Evolutionary conservation across 331 rosid genomes (phyloP).

Genomic region (Spiraea crenata): DNA sequence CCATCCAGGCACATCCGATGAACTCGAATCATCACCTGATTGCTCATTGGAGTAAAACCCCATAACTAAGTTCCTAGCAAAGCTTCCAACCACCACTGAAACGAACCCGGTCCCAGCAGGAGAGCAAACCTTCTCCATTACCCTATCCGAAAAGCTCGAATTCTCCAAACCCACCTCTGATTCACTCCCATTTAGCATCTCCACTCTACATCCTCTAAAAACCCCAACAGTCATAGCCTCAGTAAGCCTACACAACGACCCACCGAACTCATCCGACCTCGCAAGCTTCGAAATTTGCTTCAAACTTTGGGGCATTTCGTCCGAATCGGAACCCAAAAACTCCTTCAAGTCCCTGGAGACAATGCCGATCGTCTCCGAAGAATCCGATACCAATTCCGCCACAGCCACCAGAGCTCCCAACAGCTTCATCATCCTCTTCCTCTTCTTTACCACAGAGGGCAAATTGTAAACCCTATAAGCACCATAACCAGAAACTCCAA

Average conservation of each 20-base stretch:
- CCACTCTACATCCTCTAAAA: constrained; percentile 44
- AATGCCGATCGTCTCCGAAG: constrained; percentile 54
- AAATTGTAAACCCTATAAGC: constrained; percentile 56
- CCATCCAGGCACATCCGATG: constrained; percentile 50
- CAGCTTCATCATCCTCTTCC: constrained; percentile 46
- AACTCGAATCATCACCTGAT: constrained; percentile 15
- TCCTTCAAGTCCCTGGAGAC: constrained; percentile 63
- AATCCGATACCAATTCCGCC: constrained; percentile 58
- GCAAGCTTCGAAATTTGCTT: constrained; percentile 77
- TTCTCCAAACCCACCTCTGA: constrained; percentile 17
- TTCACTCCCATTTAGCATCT: constrained; percentile 11
- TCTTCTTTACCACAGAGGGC: constrained; percentile 55
- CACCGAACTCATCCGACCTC: constrained; percentile 54
- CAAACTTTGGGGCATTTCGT: constrained; percentile 73
- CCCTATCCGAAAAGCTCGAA: constrained; percentile 41
- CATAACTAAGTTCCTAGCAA: constrained; percentile 79
- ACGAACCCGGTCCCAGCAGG: constrained; percentile 78
- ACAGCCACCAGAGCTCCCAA: constrained; percentile 57
- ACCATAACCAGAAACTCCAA: constrained; percentile 73
- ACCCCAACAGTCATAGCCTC: constrained; percentile 64
- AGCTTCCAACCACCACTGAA: constrained; percentile 88
- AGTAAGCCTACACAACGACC: constrained; percentile 43
- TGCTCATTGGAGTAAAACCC: constrained; percentile 41
- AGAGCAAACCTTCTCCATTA: constrained; percentile 57
- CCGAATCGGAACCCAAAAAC: constrained; percentile 67